These are phyloP conservation scores for Kodamaea laetipori DNA, from an alignment of 805 yeast species.

Conservation along the genomic window DNA sequence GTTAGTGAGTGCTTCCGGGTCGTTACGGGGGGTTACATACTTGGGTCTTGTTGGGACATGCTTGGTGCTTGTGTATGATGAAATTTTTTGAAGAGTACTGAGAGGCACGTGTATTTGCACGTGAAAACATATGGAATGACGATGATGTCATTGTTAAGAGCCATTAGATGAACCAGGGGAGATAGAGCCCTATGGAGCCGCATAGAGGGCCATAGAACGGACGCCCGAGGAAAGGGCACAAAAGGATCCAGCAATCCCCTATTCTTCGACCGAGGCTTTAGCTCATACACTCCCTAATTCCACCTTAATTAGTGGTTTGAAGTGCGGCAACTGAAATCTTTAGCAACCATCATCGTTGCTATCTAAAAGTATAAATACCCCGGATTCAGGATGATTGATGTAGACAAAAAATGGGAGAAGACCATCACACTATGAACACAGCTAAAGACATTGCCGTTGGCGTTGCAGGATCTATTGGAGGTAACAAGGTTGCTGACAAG, in stretches of 20 bases:
- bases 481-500: conserved; percentile 40
- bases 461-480: conserved; percentile 42
- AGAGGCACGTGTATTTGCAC: neutral
- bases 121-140: neutral
- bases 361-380: conserved; percentile 1
- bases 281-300: no score
- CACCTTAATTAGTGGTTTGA: neutral
- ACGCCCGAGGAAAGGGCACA: no score
- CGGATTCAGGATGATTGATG: neutral
- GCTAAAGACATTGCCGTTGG: conserved; percentile 38
- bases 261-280: no score
- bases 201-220: no score
- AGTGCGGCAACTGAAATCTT: conserved; percentile 5
- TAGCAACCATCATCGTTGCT: conserved; percentile 4
- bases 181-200: no score
- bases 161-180: no score
- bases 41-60: conserved; percentile 23
- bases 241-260: no score
- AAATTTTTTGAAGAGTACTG: conserved; percentile 9
- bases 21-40: conserved; percentile 20
- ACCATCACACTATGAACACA: conserved; percentile 16
- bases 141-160: no score
- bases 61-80: neutral
- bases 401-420: conserved; percentile 18
- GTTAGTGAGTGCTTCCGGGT: conserved; percentile 5